Percentiles rank a stretch among this genome's conserved stretches.
These are phyloP conservation scores for Vitis labrusca DNA, from an alignment of 164 flowering plant genomes.

Conservation along the genomic window DNA sequence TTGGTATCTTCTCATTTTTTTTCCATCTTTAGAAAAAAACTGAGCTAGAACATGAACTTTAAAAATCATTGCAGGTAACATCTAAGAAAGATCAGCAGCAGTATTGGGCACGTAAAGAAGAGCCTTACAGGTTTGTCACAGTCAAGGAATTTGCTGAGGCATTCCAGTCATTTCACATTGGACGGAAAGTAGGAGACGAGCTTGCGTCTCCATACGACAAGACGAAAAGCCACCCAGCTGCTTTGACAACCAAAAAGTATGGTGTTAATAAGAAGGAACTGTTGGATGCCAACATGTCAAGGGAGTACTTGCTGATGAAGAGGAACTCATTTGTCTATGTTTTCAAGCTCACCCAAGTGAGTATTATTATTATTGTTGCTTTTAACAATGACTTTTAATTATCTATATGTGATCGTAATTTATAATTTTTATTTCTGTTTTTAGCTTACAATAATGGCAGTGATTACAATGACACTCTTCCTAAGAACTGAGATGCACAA, in stretches of 20 bases:
- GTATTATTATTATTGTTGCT: constrained; percentile 1
- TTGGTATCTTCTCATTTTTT: too few relatives aligned
- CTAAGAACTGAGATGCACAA: constrained; percentile 43
- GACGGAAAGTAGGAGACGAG: constrained; percentile 40
- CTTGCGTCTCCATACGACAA: constrained; percentile 52
- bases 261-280: constrained; percentile 45
- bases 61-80: constrained; percentile 41
- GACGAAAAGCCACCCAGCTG: constrained; percentile 54
- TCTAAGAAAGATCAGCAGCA: constrained; percentile 68
- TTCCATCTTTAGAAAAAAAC: too few relatives aligned
- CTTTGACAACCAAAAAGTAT: constrained; percentile 41
- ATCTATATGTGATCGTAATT: background rate
- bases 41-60: too few relatives aligned
- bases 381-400: background rate
- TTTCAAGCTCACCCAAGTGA: constrained; percentile 47
- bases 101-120: constrained; percentile 51
- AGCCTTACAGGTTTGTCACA: constrained; percentile 43
- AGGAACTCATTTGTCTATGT: constrained; percentile 58
- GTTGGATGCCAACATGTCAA: constrained; percentile 40
- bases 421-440: background rate
- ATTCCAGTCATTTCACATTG: constrained; percentile 56
- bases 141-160: constrained; percentile 53
- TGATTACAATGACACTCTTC: constrained; percentile 39
- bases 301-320: constrained; percentile 56
- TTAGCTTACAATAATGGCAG: constrained; percentile 37